Evolutionary conservation across 2,329 filamentous ascomycete genomes (phyloP).

Genomic region (Cladobotryum mycophilum): DNA sequence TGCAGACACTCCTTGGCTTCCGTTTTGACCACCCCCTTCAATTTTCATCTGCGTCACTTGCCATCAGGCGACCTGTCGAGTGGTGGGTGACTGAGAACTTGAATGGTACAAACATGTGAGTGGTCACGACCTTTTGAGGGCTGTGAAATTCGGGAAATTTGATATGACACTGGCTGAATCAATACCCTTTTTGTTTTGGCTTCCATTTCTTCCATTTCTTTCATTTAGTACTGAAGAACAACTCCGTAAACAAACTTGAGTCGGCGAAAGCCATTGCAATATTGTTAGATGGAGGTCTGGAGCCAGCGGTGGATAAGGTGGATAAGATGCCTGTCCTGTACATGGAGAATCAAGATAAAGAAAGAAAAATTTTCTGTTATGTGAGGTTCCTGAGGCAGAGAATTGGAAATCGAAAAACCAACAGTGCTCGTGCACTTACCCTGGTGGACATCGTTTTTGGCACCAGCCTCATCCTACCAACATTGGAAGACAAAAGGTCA

Average conservation of each 20-base stretch:
- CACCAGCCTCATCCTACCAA: background rate
- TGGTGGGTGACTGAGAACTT: conserved; percentile 4
- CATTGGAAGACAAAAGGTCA: background rate
- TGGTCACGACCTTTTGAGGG: conserved; percentile 7
- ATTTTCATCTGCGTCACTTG: conserved; percentile 11
- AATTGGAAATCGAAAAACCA: no score
- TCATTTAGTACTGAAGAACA: background rate
- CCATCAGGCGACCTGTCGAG: conserved; percentile 10
- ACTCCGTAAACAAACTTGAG: no score
- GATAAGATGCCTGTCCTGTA: no score
- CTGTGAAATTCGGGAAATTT: conserved; percentile 1
- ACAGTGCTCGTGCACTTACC: no score
- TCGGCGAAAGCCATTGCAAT: no score
- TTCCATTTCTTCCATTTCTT: background rate
- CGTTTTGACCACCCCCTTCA: conserved; percentile 10
- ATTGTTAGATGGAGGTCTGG: no score
- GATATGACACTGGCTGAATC: background rate
- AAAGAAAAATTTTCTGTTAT: no score
- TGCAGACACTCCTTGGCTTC: conserved; percentile 7
- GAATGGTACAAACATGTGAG: conserved; percentile 9
- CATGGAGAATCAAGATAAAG: no score
- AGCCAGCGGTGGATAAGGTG: no score
- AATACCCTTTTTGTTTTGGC: background rate
- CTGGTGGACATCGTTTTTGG: no score
- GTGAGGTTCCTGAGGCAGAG: no score